These are phyloP conservation scores for Fonsecaea nubica DNA, from an alignment of 2,329 filamentous ascomycete species.

Conservation along the genomic window DNA sequence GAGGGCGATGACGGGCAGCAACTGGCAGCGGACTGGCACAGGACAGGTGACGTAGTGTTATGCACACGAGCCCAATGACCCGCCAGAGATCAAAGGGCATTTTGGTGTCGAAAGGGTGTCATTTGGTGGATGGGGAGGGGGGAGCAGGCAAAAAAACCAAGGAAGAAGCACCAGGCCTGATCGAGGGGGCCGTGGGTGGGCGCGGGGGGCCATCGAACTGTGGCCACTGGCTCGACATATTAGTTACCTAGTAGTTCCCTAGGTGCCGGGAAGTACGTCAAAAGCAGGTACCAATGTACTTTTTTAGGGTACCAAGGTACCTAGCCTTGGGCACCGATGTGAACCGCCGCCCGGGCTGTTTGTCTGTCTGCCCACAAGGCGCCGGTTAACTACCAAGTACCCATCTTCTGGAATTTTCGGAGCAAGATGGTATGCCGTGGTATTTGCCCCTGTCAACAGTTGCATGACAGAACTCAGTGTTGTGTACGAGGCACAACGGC, in stretches of 20 bases:
- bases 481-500: neutral
- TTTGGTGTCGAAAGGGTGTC: neutral
- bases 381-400: neutral
- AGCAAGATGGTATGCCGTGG: neutral
- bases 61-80: slow-evolving; percentile 26
- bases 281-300: neutral
- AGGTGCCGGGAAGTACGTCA: no score
- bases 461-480: no score
- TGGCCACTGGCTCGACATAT: neutral
- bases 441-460: neutral
- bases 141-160: neutral
- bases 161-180: slow-evolving; percentile 10
- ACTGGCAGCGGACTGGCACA: neutral
- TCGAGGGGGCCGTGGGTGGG: neutral
- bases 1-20: neutral
- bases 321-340: neutral
- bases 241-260: no score
- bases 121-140: neutral
- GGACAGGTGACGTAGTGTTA: slow-evolving; percentile 25
- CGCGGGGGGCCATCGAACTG: neutral
- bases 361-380: no score
- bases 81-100: neutral
- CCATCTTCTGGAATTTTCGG: slow-evolving; percentile 1
- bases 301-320: neutral
- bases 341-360: neutral